Percentiles rank a stretch among this genome's conserved stretches.
Conservation (phyloP, 2,329 filamentous ascomycete genomes). For the Mollisia scopiformis region DNA sequence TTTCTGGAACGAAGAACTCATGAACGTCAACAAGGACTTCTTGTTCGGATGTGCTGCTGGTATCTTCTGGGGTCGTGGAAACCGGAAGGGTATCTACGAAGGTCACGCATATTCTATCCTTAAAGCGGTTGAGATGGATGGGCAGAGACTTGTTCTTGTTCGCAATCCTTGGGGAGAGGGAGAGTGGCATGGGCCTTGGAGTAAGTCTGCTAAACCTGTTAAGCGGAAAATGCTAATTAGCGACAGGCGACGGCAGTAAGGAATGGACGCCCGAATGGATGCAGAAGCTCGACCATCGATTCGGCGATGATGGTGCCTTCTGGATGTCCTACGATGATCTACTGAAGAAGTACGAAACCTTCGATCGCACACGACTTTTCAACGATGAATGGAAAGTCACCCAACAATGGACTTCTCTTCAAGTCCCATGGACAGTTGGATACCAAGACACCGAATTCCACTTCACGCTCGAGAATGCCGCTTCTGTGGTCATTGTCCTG, state of each 20-base stretch:
- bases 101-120: slow-evolving; percentile 62
- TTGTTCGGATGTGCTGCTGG: slow-evolving; percentile 66
- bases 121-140: slow-evolving; percentile 54
- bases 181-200: slow-evolving; percentile 61
- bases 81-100: slow-evolving; percentile 58
- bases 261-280: slow-evolving; percentile 64
- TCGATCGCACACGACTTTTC: slow-evolving; percentile 66
- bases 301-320: slow-evolving; percentile 64
- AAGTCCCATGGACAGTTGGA: slow-evolving; percentile 62
- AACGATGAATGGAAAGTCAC: slow-evolving; percentile 60
- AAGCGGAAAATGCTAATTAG: slow-evolving; percentile 6
- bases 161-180: slow-evolving; percentile 63
- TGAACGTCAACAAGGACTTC: slow-evolving; percentile 80
- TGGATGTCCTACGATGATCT: slow-evolving; percentile 67
- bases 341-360: slow-evolving; percentile 60
- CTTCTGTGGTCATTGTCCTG: slow-evolving; percentile 60
- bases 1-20: slow-evolving; percentile 83
- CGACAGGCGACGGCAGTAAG: slow-evolving; percentile 53
- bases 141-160: slow-evolving; percentile 55
- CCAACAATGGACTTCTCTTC: slow-evolving; percentile 63
- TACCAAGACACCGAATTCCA: slow-evolving; percentile 65
- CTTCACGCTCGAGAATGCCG: slow-evolving; percentile 56
- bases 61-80: slow-evolving; percentile 38
- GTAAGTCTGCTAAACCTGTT: slow-evolving; percentile 19
- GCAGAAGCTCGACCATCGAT: slow-evolving; percentile 59